These are phyloP conservation scores for Nannochloris sp. DNA, from an alignment of 139 green algal species.

Conservation along the genomic window DNA sequence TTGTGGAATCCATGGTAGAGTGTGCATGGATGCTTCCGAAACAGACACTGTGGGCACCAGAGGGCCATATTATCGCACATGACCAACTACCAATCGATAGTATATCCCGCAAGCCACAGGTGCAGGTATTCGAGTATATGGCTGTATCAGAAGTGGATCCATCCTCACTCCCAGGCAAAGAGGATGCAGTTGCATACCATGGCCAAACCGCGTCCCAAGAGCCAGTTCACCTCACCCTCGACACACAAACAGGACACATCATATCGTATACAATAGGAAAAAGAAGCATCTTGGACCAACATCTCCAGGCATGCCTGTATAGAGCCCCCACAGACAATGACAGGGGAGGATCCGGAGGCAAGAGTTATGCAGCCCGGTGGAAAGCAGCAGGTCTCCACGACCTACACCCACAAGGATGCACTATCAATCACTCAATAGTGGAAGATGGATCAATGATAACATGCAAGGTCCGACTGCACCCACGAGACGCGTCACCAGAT, in stretches of 20 bases:
- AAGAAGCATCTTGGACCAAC: constrained; percentile 23
- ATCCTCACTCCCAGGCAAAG: no score
- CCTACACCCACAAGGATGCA: constrained; percentile 16
- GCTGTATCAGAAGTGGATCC: no score
- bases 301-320: constrained; percentile 45
- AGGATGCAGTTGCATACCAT: no score
- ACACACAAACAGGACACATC: background rate
- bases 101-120: no score
- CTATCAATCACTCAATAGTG: background rate
- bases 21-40: no score
- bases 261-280: background rate
- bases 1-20: no score
- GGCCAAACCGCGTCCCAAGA: background rate
- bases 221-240: background rate
- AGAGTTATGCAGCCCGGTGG: constrained; percentile 58
- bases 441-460: background rate
- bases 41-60: no score
- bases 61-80: no score
- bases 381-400: constrained; percentile 46
- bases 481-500: background rate
- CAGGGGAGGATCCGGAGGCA: constrained; percentile 55
- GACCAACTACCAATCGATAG: no score
- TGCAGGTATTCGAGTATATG: no score
- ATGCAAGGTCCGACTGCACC: background rate
- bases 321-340: constrained; percentile 84